phyloP scores from a whole-genome alignment of 2,329 filamentous ascomycete genomes.

The Ophiosphaerella herpotricha region DNA sequence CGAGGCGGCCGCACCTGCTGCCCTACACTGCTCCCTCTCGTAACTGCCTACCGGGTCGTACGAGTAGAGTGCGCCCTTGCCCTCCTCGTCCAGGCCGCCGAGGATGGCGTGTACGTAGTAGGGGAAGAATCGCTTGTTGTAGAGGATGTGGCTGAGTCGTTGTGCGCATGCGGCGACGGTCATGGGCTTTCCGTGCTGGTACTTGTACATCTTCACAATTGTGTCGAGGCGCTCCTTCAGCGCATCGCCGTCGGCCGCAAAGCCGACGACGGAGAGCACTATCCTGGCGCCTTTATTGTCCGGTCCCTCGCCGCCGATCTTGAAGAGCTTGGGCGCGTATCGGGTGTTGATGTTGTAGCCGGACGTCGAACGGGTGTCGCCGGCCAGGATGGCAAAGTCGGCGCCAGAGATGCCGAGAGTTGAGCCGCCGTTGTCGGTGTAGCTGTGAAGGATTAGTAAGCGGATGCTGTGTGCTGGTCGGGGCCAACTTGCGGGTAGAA shows the following conservation, averaged over 20 bases:
- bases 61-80: conserved; percentile 90
- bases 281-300: conserved; percentile 84
- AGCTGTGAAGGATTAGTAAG: conserved; percentile 58
- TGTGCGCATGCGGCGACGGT: conserved; percentile 92
- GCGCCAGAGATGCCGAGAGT: conserved; percentile 92
- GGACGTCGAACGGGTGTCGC: conserved; percentile 92
- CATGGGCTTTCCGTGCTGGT: conserved; percentile 97
- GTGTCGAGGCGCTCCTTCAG: conserved; percentile 92
- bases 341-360: conserved; percentile 98
- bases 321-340: conserved; percentile 94
- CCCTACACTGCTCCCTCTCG: conserved; percentile 93
- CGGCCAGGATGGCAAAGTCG: conserved; percentile 95
- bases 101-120: conserved; percentile 97
- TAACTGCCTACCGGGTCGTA: conserved; percentile 98
- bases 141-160: conserved; percentile 91
- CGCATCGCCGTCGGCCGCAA: conserved; percentile 91
- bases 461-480: conserved; percentile 36
- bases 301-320: conserved; percentile 88
- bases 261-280: conserved; percentile 91
- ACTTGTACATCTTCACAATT: conserved; percentile 98
- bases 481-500: conserved; percentile 77
- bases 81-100: conserved; percentile 91
- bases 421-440: conserved; percentile 97
- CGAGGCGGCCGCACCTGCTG: conserved; percentile 87
- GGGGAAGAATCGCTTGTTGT: conserved; percentile 97